Evolutionary conservation across 106 monocot genomes (phyloP).

Genomic region (Posidonia australis): DNA sequence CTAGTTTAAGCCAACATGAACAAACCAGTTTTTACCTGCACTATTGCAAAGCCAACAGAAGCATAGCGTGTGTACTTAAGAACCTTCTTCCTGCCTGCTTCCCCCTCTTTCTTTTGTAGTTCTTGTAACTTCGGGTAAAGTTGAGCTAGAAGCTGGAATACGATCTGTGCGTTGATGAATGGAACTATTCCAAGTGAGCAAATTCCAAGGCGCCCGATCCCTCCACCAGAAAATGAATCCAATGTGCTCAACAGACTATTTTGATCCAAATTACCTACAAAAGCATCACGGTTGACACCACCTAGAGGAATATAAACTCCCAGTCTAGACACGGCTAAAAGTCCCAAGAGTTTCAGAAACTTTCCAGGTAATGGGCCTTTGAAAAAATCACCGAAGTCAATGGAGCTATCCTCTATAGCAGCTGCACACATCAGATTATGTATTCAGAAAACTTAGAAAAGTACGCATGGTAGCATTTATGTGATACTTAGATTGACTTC

Average conservation of each 20-base stretch:
- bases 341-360: slow-evolving; percentile 84
- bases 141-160: slow-evolving; percentile 93
- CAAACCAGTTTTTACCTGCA: slow-evolving; percentile 61
- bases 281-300: slow-evolving; percentile 87
- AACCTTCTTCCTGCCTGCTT: slow-evolving; percentile 97
- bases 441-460: background rate
- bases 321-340: slow-evolving; percentile 76
- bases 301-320: slow-evolving; percentile 93
- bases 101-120: slow-evolving; percentile 91
- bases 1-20: background rate
- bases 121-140: slow-evolving; percentile 97
- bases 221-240: slow-evolving; percentile 98
- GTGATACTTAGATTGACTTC: background rate
- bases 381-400: slow-evolving; percentile 89
- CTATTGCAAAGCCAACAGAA: slow-evolving; percentile 92
- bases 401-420: slow-evolving; percentile 98
- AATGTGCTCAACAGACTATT: slow-evolving; percentile 88
- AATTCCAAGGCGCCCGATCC: slow-evolving; percentile 88
- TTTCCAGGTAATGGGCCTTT: slow-evolving; percentile 94
- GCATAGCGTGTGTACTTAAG: slow-evolving; percentile 95
- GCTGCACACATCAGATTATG: slow-evolving; percentile 27
- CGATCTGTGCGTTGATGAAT: slow-evolving; percentile 95
- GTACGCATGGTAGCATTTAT: too few species aligned
- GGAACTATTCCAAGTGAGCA: slow-evolving; percentile 95
- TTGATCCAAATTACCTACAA: slow-evolving; percentile 83